Evolutionary conservation across 202 grass and related monocot species (phyloP).

Genomic region (Zoysia matrella): DNA sequence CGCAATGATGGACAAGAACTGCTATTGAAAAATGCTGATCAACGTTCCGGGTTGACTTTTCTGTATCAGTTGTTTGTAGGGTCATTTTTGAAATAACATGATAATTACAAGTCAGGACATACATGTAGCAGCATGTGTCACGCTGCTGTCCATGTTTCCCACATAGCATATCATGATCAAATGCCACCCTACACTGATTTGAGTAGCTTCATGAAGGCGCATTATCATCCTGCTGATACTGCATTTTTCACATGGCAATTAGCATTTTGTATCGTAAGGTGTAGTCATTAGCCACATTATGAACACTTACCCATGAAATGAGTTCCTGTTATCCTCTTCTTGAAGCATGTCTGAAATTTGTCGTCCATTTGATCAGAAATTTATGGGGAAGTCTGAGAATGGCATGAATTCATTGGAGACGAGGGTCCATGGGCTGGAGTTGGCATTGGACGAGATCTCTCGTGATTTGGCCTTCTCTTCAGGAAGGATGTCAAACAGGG

Average conservation of each 20-base stretch:
- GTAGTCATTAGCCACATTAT: slow-evolving; percentile 12
- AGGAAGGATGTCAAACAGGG: background rate
- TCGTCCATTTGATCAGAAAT: slow-evolving; percentile 59
- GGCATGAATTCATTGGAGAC: slow-evolving; percentile 84
- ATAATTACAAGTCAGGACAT: slow-evolving; percentile 36
- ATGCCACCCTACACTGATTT: slow-evolving; percentile 22
- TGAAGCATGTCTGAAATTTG: slow-evolving; percentile 35
- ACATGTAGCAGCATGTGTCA: slow-evolving; percentile 29
- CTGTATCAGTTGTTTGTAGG: slow-evolving; percentile 8
- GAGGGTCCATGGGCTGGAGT: slow-evolving; percentile 89
- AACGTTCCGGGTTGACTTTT: slow-evolving; percentile 25
- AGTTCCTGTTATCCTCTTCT: slow-evolving; percentile 1
- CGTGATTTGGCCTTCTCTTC: slow-evolving; percentile 75
- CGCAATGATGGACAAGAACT: background rate
- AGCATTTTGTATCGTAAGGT: background rate
- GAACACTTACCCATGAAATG: background rate
- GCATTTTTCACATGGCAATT: background rate
- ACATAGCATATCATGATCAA: slow-evolving; percentile 14
- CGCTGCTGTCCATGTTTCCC: background rate
- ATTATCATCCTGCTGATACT: slow-evolving; percentile 18
- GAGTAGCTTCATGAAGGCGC: slow-evolving; percentile 8
- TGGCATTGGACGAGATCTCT: slow-evolving; percentile 89
- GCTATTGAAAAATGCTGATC: slow-evolving; percentile 13
- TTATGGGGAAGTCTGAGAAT: slow-evolving; percentile 93
- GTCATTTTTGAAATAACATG: slow-evolving; percentile 21